Conservation (phyloP, 2,329 filamentous ascomycete species). For the Herpotrichia juniperi region DNA sequence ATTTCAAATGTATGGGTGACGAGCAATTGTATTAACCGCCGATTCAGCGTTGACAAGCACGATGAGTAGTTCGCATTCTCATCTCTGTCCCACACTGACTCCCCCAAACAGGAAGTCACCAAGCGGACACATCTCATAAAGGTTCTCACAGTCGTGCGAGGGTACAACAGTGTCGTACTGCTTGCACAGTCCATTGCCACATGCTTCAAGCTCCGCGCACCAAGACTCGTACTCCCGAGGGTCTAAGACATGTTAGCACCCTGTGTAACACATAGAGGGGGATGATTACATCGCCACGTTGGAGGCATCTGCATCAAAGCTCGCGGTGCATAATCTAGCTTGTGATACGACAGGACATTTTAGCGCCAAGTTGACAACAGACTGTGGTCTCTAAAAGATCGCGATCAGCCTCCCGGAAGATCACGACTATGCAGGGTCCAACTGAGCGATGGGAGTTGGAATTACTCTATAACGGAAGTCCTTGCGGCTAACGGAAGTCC, state of each 20-base stretch:
- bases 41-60: background rate
- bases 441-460: background rate
- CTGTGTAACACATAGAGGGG: slow-evolving; percentile 20
- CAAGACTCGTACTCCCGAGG: slow-evolving; percentile 13
- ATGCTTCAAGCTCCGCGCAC: slow-evolving; percentile 6
- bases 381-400: background rate
- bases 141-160: background rate
- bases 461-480: background rate
- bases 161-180: no score
- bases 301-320: slow-evolving; percentile 22
- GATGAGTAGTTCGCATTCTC: background rate
- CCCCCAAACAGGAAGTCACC: background rate
- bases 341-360: slow-evolving; percentile 24
- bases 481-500: no score
- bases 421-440: background rate
- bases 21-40: background rate
- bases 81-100: background rate
- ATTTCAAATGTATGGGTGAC: background rate
- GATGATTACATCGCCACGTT: slow-evolving; percentile 27
- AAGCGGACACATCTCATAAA: background rate
- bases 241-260: slow-evolving; percentile 27
- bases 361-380: slow-evolving; percentile 12
- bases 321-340: slow-evolving; percentile 46
- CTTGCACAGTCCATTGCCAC: background rate
- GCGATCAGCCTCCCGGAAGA: background rate